phyloP scores from a whole-genome alignment of 257 asterid genomes.

The Solanum gandarillasii region DNA sequence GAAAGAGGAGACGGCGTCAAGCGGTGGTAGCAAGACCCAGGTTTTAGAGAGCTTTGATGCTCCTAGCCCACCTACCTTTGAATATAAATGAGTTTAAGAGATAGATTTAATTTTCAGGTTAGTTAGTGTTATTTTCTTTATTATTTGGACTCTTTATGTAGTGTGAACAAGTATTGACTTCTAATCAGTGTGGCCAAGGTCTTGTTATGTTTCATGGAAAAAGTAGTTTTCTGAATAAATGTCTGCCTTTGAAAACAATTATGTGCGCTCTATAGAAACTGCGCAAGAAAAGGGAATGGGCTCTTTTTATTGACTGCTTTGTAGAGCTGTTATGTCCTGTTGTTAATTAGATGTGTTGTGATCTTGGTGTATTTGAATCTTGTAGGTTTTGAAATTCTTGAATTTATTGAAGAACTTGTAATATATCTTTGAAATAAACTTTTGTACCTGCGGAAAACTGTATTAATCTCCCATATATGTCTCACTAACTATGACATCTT shows the following conservation, averaged over 20 bases:
- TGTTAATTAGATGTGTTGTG: not conserved
- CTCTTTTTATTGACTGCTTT: not conserved
- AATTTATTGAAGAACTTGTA: not conserved
- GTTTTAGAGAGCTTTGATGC: constrained; percentile 94
- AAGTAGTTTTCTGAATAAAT: not conserved
- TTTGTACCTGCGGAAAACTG: not conserved
- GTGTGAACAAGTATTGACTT: not conserved
- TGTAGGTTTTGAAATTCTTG: not conserved
- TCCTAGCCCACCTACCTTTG: constrained; percentile 82
- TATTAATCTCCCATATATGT: not conserved
- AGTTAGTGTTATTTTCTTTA: not conserved
- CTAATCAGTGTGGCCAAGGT: not conserved
- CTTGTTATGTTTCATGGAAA: not conserved
- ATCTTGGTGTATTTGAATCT: not conserved
- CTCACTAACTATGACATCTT: not conserved
- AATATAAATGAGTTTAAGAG: constrained; percentile 44
- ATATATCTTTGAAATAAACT: not conserved
- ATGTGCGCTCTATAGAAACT: not conserved
- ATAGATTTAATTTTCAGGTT: not conserved
- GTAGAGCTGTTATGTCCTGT: not conserved
- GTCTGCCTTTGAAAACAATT: not conserved
- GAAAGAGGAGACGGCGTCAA: constrained; percentile 30
- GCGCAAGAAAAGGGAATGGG: not conserved
- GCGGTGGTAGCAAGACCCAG: constrained; percentile 66
- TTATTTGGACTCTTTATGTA: not conserved